Evolutionary conservation across 2,329 filamentous ascomycete species (phyloP).

Genomic region (Dactylellina parvicollis): DNA sequence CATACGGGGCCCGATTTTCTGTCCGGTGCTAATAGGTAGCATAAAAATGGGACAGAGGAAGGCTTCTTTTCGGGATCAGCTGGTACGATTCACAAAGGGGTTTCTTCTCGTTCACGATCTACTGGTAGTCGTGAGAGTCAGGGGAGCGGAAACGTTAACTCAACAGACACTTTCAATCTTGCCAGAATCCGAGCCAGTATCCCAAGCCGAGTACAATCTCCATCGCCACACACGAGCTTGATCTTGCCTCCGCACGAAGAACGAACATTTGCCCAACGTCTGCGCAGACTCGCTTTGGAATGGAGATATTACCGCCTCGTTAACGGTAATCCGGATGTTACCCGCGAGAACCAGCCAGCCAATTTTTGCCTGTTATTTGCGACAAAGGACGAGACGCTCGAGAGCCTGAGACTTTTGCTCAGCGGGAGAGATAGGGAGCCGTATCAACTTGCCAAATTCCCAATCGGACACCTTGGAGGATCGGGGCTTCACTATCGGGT

Average conservation of each 20-base stretch:
- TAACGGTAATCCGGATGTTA: slow-evolving; percentile 46
- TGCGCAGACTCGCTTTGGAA: slow-evolving; percentile 52
- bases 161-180: slow-evolving; percentile 52
- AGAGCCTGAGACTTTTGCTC: slow-evolving; percentile 47
- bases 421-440: slow-evolving; percentile 47
- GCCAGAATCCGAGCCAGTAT: slow-evolving; percentile 53
- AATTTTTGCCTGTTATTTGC: slow-evolving; percentile 50
- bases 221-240: slow-evolving; percentile 46
- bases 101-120: slow-evolving; percentile 48
- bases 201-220: slow-evolving; percentile 47
- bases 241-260: slow-evolving; percentile 52
- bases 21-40: slow-evolving; percentile 49
- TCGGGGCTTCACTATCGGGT: slow-evolving; percentile 49
- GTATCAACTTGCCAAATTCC: slow-evolving; percentile 46
- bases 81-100: slow-evolving; percentile 36
- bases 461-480: slow-evolving; percentile 42
- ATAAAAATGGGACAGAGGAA: slow-evolving; percentile 48
- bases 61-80: slow-evolving; percentile 46
- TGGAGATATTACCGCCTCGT: slow-evolving; percentile 51
- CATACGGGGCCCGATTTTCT: slow-evolving; percentile 43
- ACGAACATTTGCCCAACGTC: slow-evolving; percentile 51
- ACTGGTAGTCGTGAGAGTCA: slow-evolving; percentile 52
- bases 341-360: slow-evolving; percentile 46
- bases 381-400: slow-evolving; percentile 49
- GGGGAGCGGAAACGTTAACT: slow-evolving; percentile 35